Conservation (phyloP, 805 yeast species). For the Cyberlindnera euphorbiae region DNA sequence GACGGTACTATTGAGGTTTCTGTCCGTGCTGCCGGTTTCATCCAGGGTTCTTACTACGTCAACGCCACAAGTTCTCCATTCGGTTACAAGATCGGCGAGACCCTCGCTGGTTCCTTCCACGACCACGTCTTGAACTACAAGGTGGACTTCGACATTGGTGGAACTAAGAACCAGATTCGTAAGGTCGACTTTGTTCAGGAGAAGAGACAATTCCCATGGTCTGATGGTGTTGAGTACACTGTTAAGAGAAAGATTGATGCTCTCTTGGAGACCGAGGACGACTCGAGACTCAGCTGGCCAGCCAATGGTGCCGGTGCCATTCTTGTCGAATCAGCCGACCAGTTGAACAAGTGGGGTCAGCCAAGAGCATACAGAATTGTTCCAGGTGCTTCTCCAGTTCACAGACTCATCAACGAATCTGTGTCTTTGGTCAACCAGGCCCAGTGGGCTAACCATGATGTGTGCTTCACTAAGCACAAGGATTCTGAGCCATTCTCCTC, state of each 20-base stretch:
- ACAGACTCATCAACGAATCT: constrained; percentile 19
- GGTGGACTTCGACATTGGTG: constrained; percentile 28
- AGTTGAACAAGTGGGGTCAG: constrained; percentile 24
- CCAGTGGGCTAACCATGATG: constrained; percentile 23
- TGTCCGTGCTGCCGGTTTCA: constrained; percentile 28
- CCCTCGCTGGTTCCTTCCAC: constrained; percentile 28
- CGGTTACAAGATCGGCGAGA: constrained; percentile 23
- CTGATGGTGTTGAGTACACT: constrained; percentile 20
- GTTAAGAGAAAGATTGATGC: constrained; percentile 15
- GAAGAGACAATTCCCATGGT: constrained; percentile 26
- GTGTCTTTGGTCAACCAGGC: constrained; percentile 19
- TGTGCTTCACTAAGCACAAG: constrained; percentile 22
- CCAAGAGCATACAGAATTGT: constrained; percentile 27
- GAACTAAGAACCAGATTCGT: constrained; percentile 21
- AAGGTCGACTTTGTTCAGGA: constrained; percentile 13
- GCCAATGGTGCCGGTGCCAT: constrained; percentile 23
- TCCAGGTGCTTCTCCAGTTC: constrained; percentile 20
- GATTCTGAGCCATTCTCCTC: constrained; percentile 26
- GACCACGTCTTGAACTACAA: constrained; percentile 27
- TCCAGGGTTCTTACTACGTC: constrained; percentile 27
- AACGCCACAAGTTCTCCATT: constrained; percentile 17
- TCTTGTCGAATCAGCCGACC: constrained; percentile 25
- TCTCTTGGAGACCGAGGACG: constrained; percentile 19
- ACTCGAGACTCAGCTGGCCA: constrained; percentile 21
- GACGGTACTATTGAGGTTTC: constrained; percentile 28